Evolutionary conservation across 805 yeast species (phyloP).

Genomic region (Torulaspora indica): DNA sequence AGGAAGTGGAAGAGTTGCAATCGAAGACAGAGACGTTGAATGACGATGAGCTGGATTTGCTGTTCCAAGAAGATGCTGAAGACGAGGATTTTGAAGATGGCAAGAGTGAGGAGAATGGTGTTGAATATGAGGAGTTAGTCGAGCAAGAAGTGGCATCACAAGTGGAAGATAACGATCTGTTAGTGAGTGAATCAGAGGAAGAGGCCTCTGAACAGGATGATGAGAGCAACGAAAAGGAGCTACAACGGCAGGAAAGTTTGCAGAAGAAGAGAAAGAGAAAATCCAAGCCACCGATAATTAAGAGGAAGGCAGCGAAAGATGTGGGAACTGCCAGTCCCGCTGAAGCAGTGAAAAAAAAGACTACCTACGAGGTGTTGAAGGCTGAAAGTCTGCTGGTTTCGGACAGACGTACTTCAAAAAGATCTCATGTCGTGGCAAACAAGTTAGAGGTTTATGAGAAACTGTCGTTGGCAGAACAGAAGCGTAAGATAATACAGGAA

Average conservation of each 20-base stretch:
- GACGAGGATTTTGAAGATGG: slow-evolving; percentile 45
- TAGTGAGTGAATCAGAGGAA: slow-evolving; percentile 33
- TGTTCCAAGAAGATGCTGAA: slow-evolving; percentile 61
- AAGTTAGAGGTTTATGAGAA: slow-evolving; percentile 72
- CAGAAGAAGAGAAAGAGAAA: slow-evolving; percentile 26
- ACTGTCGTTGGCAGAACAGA: slow-evolving; percentile 61
- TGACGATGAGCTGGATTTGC: slow-evolving; percentile 66
- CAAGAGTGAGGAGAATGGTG: slow-evolving; percentile 29
- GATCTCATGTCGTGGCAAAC: slow-evolving; percentile 72
- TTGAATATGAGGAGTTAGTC: slow-evolving; percentile 30
- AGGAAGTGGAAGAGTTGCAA: slow-evolving; percentile 49
- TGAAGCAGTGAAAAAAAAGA: slow-evolving; percentile 15
- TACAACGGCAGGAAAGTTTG: slow-evolving; percentile 41
- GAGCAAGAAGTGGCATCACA: slow-evolving; percentile 11
- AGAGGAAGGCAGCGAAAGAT: slow-evolving; percentile 27
- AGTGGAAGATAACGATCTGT: slow-evolving; percentile 30
- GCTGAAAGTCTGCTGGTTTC: slow-evolving; percentile 50
- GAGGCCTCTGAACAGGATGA: slow-evolving; percentile 43
- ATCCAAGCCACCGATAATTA: slow-evolving; percentile 34
- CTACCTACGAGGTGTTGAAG: slow-evolving; percentile 36
- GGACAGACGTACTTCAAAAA: slow-evolving; percentile 65
- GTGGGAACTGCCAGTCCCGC: slow-evolving; percentile 35
- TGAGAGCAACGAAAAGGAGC: slow-evolving; percentile 66
- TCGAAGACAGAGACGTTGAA: slow-evolving; percentile 49
- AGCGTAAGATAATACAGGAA: slow-evolving; percentile 45